Conservation (phyloP, 345 rosid genomes). For the Cardiospermum halicacabum region DNA sequence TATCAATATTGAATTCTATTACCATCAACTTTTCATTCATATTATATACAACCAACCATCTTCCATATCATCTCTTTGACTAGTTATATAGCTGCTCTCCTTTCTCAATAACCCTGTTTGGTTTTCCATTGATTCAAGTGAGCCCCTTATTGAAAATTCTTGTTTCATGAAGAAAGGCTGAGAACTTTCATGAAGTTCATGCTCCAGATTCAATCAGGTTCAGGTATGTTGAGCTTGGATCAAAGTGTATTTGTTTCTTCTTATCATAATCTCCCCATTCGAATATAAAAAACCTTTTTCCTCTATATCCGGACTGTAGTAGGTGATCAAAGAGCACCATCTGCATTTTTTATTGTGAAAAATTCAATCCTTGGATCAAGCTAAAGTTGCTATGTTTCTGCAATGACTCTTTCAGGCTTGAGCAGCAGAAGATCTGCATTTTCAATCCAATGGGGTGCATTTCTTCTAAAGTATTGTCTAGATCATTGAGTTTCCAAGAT, state of each 20-base stretch:
- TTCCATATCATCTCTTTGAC: not conserved
- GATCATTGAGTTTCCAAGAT: slow-evolving; percentile 27
- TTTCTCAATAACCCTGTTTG: not conserved
- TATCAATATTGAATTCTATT: slow-evolving; percentile 11
- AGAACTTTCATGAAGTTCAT: no score
- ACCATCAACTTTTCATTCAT: slow-evolving; percentile 2
- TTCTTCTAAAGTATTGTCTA: slow-evolving; percentile 30
- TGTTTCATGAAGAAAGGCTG: no score
- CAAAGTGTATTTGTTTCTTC: not conserved
- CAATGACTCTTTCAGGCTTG: not conserved
- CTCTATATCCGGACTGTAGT: not conserved
- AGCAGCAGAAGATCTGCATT: not conserved
- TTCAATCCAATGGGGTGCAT: slow-evolving; percentile 35
- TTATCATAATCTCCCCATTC: not conserved
- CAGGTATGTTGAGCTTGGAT: no score
- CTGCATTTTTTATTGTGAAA: no score
- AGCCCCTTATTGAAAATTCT: no score
- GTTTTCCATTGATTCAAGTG: no score
- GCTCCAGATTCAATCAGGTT: no score
- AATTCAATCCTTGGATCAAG: no score
- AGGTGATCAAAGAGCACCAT: not conserved
- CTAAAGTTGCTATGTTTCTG: no score
- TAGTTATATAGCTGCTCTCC: not conserved
- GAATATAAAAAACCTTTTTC: not conserved
- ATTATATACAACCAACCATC: not conserved